These are phyloP conservation scores for Candida tammaniensis DNA, from an alignment of 805 yeast species.

Conservation along the genomic window DNA sequence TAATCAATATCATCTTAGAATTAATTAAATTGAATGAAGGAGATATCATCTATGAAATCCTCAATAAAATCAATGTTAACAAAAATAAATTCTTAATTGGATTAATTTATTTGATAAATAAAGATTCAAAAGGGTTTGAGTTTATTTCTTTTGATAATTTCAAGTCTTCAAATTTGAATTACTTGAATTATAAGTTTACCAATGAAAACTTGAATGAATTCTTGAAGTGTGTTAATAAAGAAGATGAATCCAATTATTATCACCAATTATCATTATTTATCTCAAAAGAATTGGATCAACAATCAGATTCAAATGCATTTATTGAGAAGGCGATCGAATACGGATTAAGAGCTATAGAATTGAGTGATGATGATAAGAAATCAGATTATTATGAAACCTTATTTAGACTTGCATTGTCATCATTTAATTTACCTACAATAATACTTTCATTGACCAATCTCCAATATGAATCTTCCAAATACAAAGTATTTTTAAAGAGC, in stretches of 20 bases:
- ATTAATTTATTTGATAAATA: conserved; percentile 28
- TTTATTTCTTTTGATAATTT: conserved; percentile 10
- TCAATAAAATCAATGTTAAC: conserved; percentile 37
- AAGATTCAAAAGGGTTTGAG: conserved; percentile 13
- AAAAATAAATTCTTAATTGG: conserved; percentile 29
- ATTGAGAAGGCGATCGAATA: conserved; percentile 9
- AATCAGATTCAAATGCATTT: conserved; percentile 5
- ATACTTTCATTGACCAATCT: conserved; percentile 1
- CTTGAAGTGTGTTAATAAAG: conserved; percentile 1
- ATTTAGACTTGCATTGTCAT: conserved; percentile 8
- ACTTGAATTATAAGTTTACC: conserved; percentile 1
- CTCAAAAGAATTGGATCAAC: background rate
- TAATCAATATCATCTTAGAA: conserved; percentile 33
- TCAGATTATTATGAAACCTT: conserved; percentile 7
- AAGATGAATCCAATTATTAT: conserved; percentile 8
- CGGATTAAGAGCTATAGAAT: conserved; percentile 10
- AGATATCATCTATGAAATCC: conserved; percentile 42
- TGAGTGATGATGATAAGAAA: conserved; percentile 1
- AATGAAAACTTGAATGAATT: conserved; percentile 6
- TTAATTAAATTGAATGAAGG: conserved; percentile 30
- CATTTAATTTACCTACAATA: conserved; percentile 4
- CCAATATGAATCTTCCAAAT: background rate
- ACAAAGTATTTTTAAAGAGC: conserved; percentile 14
- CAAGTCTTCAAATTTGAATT: conserved; percentile 2
- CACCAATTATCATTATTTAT: conserved; percentile 12